Percentiles rank a stretch among this genome's conserved stretches.
phyloP scores from a whole-genome alignment of 2,329 filamentous ascomycete genomes.

The Penicillium occitanis region DNA sequence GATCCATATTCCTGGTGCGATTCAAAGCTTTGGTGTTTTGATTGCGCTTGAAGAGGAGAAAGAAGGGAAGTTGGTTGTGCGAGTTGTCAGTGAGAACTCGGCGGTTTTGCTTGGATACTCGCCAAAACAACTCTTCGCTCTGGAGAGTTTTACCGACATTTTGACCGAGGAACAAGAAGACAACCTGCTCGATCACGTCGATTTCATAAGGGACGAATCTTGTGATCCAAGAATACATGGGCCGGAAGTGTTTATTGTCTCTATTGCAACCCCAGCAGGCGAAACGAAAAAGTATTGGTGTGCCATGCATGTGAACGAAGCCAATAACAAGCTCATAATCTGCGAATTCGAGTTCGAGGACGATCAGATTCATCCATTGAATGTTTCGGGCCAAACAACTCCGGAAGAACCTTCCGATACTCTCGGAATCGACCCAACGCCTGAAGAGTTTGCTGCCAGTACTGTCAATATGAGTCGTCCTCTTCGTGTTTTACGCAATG shows the following conservation, averaged over 20 bases:
- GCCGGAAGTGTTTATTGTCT: conserved; percentile 81
- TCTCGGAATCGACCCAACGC: conserved; percentile 67
- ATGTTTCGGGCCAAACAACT: conserved; percentile 56
- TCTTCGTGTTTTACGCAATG: conserved; percentile 68
- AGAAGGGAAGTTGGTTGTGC: conserved; percentile 67
- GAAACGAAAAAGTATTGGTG: conserved; percentile 75
- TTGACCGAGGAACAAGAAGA: conserved; percentile 80
- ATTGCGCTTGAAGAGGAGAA: conserved; percentile 70
- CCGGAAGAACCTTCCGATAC: conserved; percentile 71
- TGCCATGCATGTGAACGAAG: conserved; percentile 73
- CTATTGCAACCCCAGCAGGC: conserved; percentile 60
- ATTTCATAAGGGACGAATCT: conserved; percentile 82
- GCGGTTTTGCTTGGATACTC: conserved; percentile 72
- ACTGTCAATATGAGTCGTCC: conserved; percentile 72
- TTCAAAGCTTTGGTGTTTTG: conserved; percentile 78
- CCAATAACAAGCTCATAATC: conserved; percentile 69
- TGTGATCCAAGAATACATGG: conserved; percentile 72
- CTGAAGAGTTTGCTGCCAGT: conserved; percentile 72
- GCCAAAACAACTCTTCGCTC: conserved; percentile 70
- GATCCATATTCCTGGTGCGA: conserved; percentile 80
- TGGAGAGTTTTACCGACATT: conserved; percentile 78
- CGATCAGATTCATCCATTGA: conserved; percentile 66
- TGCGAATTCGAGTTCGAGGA: conserved; percentile 90
- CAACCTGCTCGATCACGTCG: conserved; percentile 79
- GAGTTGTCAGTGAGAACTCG: conserved; percentile 80